phyloP scores from a whole-genome alignment of 352 stramenopile species.

The Globisporangium megalacanthum region DNA sequence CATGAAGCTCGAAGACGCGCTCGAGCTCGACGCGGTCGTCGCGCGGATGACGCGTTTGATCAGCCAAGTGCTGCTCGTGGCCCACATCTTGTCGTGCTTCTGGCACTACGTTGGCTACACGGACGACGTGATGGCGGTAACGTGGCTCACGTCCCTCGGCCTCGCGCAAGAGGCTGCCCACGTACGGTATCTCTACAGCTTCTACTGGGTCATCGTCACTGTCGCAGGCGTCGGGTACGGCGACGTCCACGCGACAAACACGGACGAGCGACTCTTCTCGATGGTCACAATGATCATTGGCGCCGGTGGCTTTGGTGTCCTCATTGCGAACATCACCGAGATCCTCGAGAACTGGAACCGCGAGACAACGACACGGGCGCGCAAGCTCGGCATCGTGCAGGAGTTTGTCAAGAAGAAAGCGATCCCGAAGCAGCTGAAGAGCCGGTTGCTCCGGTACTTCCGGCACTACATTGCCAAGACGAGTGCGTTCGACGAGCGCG shows the following conservation, averaged over 20 bases:
- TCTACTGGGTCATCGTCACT: slow-evolving; percentile 85
- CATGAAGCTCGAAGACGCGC: slow-evolving; percentile 61
- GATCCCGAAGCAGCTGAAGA: slow-evolving; percentile 44
- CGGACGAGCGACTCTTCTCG: slow-evolving; percentile 55
- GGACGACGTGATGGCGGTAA: slow-evolving; percentile 22
- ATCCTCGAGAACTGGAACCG: slow-evolving; percentile 78
- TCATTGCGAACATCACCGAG: slow-evolving; percentile 83
- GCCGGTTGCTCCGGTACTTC: slow-evolving; percentile 63
- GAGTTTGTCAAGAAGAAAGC: slow-evolving; percentile 59
- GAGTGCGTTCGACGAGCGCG: slow-evolving; percentile 67
- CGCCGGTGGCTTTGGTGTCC: slow-evolving; percentile 67
- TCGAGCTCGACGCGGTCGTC: slow-evolving; percentile 62
- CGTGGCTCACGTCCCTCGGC: slow-evolving; percentile 37
- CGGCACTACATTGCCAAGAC: slow-evolving; percentile 77
- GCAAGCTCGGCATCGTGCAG: slow-evolving; percentile 61
- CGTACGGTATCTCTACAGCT: slow-evolving; percentile 67
- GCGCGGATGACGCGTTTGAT: slow-evolving; percentile 58
- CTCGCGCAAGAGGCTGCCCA: slow-evolving; percentile 20
- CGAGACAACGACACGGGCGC: slow-evolving; percentile 41
- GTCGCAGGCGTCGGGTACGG: slow-evolving; percentile 80
- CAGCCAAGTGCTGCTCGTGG: slow-evolving; percentile 59
- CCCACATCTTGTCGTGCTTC: slow-evolving; percentile 73
- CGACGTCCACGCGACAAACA: slow-evolving; percentile 73
- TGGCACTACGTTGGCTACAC: slow-evolving; percentile 69
- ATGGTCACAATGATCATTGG: slow-evolving; percentile 74